phyloP scores from a whole-genome alignment of 805 yeast species.

The Saturnispora saitoi region DNA sequence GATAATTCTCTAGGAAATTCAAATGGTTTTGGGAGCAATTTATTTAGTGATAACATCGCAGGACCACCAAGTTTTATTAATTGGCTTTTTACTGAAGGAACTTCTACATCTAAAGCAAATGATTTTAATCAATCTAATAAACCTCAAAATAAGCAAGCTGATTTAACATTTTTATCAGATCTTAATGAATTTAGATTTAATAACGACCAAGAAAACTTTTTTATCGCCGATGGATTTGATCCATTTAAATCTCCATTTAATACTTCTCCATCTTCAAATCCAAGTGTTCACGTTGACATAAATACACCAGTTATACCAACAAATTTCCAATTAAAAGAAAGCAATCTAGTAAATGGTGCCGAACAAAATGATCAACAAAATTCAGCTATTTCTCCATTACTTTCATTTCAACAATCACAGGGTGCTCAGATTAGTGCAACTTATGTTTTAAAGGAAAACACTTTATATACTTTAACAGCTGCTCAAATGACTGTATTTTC shows the following conservation, averaged over 20 bases:
- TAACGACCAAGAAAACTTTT: conserved; percentile 24
- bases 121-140: conserved; percentile 10
- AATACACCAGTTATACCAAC: neutral
- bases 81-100: conserved; percentile 21
- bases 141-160: neutral
- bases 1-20: neutral
- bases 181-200: conserved; percentile 20
- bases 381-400: neutral
- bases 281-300: neutral
- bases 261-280: conserved; percentile 14
- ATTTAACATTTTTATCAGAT: conserved; percentile 15
- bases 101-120: neutral
- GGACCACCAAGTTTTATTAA: conserved; percentile 19
- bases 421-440: conserved; percentile 9
- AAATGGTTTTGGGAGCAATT: neutral
- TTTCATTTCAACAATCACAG: conserved; percentile 14
- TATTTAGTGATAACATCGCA: neutral
- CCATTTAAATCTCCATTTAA: conserved; percentile 16
- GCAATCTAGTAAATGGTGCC: neutral
- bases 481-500: conserved; percentile 20
- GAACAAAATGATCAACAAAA: neutral
- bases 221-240: conserved; percentile 25
- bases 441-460: conserved; percentile 5
- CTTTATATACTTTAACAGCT: conserved; percentile 13
- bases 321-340: neutral